Percentiles rank a stretch among this genome's conserved stretches.
Evolutionary conservation across 1,284 basidiomycete genomes (phyloP).

Genomic region (Ganoderma lingzhi): DNA sequence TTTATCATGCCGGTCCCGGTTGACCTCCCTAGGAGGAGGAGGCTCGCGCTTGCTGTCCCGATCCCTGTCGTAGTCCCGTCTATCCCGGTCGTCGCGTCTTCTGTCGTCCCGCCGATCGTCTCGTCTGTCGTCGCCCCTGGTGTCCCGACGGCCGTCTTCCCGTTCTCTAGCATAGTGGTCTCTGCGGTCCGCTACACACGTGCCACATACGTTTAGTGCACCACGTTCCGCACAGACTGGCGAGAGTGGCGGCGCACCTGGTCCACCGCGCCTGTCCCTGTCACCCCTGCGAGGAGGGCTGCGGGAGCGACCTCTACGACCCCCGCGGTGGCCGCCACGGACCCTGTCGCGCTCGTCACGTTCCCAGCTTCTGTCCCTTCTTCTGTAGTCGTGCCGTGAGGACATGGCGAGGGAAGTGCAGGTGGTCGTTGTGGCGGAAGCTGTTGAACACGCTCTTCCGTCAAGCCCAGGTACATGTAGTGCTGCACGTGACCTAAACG

Average conservation of each 20-base stretch:
- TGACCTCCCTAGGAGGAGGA: slow-evolving; percentile 24
- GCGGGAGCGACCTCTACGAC: slow-evolving; percentile 69
- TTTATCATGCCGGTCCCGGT: slow-evolving; percentile 33
- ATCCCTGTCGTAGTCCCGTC: slow-evolving; percentile 36
- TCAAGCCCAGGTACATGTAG: not conserved
- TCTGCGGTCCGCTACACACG: slow-evolving; percentile 36
- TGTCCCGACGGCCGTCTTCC: slow-evolving; percentile 23
- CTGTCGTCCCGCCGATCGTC: slow-evolving; percentile 51
- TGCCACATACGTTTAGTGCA: not conserved
- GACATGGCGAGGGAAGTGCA: slow-evolving; percentile 47
- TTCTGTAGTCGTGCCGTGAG: slow-evolving; percentile 59
- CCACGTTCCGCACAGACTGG: not conserved
- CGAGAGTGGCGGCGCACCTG: slow-evolving; percentile 41
- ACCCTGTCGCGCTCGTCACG: slow-evolving; percentile 69
- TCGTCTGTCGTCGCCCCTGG: slow-evolving; percentile 42
- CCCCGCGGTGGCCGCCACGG: slow-evolving; percentile 59
- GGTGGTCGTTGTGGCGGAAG: slow-evolving; percentile 5
- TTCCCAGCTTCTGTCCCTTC: slow-evolving; percentile 76
- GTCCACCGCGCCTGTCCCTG: slow-evolving; percentile 51
- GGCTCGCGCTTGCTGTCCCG: slow-evolving; percentile 35
- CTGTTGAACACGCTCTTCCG: slow-evolving; percentile 3
- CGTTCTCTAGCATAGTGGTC: slow-evolving; percentile 40
- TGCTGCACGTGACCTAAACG: not conserved
- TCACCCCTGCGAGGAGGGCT: slow-evolving; percentile 66
- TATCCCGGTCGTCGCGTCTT: slow-evolving; percentile 38